phyloP scores from a whole-genome alignment of 805 yeast genomes.

The Torulaspora franciscae region DNA sequence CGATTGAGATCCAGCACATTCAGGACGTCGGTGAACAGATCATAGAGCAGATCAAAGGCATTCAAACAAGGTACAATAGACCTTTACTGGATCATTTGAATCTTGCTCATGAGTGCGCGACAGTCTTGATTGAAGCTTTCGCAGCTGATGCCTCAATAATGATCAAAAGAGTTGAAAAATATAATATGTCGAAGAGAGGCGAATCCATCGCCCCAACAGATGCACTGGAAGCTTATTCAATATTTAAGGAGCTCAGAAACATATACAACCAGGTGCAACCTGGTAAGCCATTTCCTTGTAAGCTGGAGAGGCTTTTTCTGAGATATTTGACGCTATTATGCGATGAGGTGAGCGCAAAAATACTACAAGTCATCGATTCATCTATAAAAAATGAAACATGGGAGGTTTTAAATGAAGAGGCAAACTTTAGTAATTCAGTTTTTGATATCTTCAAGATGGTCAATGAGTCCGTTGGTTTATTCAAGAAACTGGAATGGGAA shows the following conservation, averaged over 20 bases:
- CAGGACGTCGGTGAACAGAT: conserved; percentile 53
- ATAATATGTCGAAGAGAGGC: conserved; percentile 30
- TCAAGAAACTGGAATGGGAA: conserved; percentile 61
- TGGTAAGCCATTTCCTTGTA: conserved; percentile 43
- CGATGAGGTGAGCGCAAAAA: conserved; percentile 41
- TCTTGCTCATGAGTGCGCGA: conserved; percentile 47
- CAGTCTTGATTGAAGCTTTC: conserved; percentile 47
- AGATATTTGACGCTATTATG: conserved; percentile 43
- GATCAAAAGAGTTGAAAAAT: conserved; percentile 46
- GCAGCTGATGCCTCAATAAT: conserved; percentile 51
- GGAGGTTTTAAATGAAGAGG: conserved; percentile 46
- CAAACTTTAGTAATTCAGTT: conserved; percentile 54
- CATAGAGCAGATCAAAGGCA: conserved; percentile 42
- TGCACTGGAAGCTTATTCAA: conserved; percentile 52
- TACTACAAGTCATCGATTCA: conserved; percentile 46
- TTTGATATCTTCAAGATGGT: conserved; percentile 62
- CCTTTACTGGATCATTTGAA: conserved; percentile 57
- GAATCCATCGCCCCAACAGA: conserved; percentile 46
- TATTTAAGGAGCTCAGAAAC: conserved; percentile 48
- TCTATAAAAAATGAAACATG: conserved; percentile 58
- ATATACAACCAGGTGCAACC: conserved; percentile 47
- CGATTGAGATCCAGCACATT: conserved; percentile 51
- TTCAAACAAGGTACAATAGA: conserved; percentile 56
- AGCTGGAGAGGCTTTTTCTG: conserved; percentile 53
- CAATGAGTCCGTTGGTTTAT: conserved; percentile 51